Base-by-base conservation (phyloP, 805 yeast species). In the Cyberlindnera xylosilytica region DNA sequence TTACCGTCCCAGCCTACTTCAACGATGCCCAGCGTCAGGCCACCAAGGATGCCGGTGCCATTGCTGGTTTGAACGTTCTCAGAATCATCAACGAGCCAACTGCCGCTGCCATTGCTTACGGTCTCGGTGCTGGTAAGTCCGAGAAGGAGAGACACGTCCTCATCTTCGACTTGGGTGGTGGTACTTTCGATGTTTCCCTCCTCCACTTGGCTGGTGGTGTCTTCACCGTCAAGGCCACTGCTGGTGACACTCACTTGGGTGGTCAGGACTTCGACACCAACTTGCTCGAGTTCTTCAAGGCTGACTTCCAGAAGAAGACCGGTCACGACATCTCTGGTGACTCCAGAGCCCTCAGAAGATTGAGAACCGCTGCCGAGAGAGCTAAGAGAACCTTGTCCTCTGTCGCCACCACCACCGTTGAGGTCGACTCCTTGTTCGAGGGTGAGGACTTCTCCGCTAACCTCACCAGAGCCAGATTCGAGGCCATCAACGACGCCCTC, bases 241-340 rank as follows among this genome's bases (percentile, higher is more conserved):
- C 97, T 62, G 98, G 98, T 87, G 97, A 90, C 77, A 90, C 98
- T 60, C 98, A 90, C 75, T 83, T 90, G 76, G 98, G 98, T 81
- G 98, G 98, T 81, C 96, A 90, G 79, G 98, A 90, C 76, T 90
- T 90, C 72, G 98, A 90, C 76, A 84, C 89, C 78, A 87, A 90
- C 83, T 78, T 91, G 68, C 85, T 90, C 58, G 91, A 81, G 72
- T 87, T 81, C 79, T 91, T 91, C 82, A 81, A 83, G 74, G 78
- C 81, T 62, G 97, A 90, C 67, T 91, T 91, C 88, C 80, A 83
- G 80, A 87, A 89, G 82, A 90, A 91, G 85, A 79, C 90, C 65
- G 90, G 90, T 75, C 73, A 77, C 67, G 97, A 91, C 73, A 80
- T 91, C 69, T 81, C 95, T 51, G 71, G 72, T 50, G 95, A 91